Evolutionary conservation across 257 asterid genomes (phyloP).

Genomic region (Solanum medicagineum): DNA sequence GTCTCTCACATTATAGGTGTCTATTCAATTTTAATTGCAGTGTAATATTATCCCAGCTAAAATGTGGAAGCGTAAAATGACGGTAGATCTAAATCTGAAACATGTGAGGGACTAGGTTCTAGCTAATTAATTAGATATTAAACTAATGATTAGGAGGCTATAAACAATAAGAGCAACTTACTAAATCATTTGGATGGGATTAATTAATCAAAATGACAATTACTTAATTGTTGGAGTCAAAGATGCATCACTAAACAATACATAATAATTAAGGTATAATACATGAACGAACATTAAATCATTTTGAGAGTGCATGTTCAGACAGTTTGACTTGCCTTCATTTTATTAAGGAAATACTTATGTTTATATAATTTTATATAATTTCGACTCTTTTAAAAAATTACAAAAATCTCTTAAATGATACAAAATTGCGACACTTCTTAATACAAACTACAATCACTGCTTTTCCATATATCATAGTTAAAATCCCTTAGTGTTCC

Average conservation of each 20-base stretch:
- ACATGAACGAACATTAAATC: not conserved
- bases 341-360: no score
- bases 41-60: not conserved
- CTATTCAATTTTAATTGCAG: not conserved
- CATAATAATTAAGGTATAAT: not conserved
- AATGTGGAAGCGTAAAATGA: not conserved
- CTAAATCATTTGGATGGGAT: not conserved
- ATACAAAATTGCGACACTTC: no score
- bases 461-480: no score
- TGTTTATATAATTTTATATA: no score
- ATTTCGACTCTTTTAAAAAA: no score
- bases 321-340: no score
- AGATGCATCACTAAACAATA: not conserved
- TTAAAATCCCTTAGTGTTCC: no score
- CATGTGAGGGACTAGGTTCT: not conserved
- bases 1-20: not conserved
- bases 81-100: not conserved
- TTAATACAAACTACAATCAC: no score
- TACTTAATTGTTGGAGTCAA: not conserved
- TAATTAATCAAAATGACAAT: not conserved
- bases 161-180: not conserved
- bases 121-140: not conserved
- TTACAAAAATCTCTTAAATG: no score
- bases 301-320: no score
- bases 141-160: not conserved